Percentiles rank a stretch among this genome's conserved stretches.
phyloP scores from a whole-genome alignment of 2,329 filamentous ascomycete species.

The Penicillium oxalicum region DNA sequence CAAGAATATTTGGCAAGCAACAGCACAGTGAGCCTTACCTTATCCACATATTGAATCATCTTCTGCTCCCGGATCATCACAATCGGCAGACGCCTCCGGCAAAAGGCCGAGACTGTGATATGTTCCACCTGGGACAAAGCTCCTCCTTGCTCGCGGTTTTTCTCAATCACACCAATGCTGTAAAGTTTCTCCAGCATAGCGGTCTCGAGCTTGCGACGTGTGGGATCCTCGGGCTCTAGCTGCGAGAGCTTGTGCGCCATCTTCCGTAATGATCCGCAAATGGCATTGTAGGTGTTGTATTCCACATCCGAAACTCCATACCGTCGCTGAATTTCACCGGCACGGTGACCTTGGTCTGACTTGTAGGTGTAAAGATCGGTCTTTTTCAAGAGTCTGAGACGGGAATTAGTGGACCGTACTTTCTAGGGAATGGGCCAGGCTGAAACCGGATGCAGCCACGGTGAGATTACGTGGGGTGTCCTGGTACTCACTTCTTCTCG shows the following conservation, averaged over 20 bases:
- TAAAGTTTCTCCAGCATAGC: conserved; percentile 86
- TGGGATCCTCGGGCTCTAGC: conserved; percentile 69
- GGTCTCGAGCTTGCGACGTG: conserved; percentile 77
- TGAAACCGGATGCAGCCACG: background rate
- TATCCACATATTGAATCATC: conserved; percentile 46
- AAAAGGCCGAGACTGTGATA: conserved; percentile 84
- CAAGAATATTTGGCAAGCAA: too few relatives aligned
- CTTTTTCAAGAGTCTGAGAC: conserved; percentile 63
- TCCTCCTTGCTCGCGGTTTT: conserved; percentile 68
- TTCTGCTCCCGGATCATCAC: conserved; percentile 87
- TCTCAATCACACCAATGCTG: conserved; percentile 79
- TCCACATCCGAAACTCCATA: conserved; percentile 80
- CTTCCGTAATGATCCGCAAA: conserved; percentile 78
- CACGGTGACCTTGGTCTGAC: conserved; percentile 78
- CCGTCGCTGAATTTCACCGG: conserved; percentile 69
- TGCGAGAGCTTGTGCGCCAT: conserved; percentile 82
- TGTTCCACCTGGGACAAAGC: conserved; percentile 68
- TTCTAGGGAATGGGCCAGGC: background rate
- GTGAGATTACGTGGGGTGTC: background rate
- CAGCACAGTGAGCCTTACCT: conserved; percentile 26
- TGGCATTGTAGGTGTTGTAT: conserved; percentile 62
- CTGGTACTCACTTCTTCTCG: conserved; percentile 64
- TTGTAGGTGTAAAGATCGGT: conserved; percentile 96
- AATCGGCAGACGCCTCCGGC: conserved; percentile 73
- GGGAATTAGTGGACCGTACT: conserved; percentile 2